These are phyloP conservation scores for Pleurotus platypus DNA, from an alignment of 768 basidiomycete genomes.

Conservation along the genomic window DNA sequence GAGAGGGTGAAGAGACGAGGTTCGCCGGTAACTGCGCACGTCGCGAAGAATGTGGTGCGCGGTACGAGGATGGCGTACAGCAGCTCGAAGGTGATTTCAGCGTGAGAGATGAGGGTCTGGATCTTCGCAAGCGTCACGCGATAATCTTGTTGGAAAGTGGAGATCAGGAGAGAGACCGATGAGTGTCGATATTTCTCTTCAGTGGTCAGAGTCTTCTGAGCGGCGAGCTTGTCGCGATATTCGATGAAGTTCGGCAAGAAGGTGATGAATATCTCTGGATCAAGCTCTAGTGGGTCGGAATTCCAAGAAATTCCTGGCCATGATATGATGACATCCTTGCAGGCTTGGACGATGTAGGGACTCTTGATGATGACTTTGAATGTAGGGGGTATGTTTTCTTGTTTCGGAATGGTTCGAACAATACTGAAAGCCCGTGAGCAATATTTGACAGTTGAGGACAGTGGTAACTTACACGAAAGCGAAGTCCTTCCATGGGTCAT, in stretches of 20 bases:
- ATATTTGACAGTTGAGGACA: background rate
- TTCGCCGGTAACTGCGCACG: slow-evolving; percentile 50
- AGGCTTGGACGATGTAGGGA: slow-evolving; percentile 51
- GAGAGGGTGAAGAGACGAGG: slow-evolving; percentile 46
- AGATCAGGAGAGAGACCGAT: slow-evolving; percentile 47
- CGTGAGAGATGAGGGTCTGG: slow-evolving; percentile 43
- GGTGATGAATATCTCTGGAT: slow-evolving; percentile 54
- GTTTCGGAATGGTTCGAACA: slow-evolving; percentile 44
- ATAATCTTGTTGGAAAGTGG: slow-evolving; percentile 48
- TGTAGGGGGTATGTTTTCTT: slow-evolving; percentile 35
- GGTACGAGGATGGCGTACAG: slow-evolving; percentile 57
- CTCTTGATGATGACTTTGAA: slow-evolving; percentile 59
- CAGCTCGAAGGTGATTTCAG: slow-evolving; percentile 55
- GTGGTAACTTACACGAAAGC: slow-evolving; percentile 34
- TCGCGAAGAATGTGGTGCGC: slow-evolving; percentile 44
- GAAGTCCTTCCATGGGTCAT: slow-evolving; percentile 57
- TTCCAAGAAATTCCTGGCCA: slow-evolving; percentile 65
- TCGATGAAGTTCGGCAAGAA: slow-evolving; percentile 43
- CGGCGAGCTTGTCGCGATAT: slow-evolving; percentile 36
- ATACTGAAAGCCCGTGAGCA: slow-evolving; percentile 28
- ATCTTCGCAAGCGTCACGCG: slow-evolving; percentile 42
- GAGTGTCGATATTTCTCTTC: slow-evolving; percentile 40
- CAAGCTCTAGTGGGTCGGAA: slow-evolving; percentile 53
- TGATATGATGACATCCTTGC: slow-evolving; percentile 52
- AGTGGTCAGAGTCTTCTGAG: slow-evolving; percentile 32